Base-by-base conservation (phyloP, 768 basidiomycete species). In the Austroboletus festivus region DNA sequence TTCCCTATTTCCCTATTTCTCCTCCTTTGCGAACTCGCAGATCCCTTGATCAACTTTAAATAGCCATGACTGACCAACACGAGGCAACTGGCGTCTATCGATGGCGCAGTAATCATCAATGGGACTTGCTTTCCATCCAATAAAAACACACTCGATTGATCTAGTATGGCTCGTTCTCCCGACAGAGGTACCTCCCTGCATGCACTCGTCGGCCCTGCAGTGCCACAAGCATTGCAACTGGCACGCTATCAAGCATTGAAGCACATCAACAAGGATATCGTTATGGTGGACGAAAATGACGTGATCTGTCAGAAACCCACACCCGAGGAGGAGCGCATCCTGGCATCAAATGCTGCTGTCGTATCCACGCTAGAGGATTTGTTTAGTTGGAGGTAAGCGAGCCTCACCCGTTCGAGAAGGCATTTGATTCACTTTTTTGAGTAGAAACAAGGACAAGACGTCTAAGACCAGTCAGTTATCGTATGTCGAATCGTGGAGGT, bases 301-400 rank as follows among this genome's bases (percentile, higher is more conserved):
- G 34, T 51, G 24, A 39, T 60, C 31, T 40, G n/a, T 37, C 52
- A 52, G 24, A 57, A 50, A 30, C 48, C 48, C 24, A 47, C 48
- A 3, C 40, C 16, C 20, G 55, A 61, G 23, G 59, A 57, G 15
- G 47, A 60, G 21, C 48, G 50, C 2, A 33, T 57, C 18, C 43
- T 54, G 30, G 11, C 15, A 19, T 47, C 46, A 2, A 57, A 52
- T 16, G 43, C 23, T 13, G 30, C 19, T 11, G 50, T 57, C 15
- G 54, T 56, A 8, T 51, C 47, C 20, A 34, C 44, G 5, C 30
- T 60, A 28, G 58, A 60, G 18, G 46, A 60, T 35, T 19, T 60
- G 15, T 57, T 53, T n/a, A 57, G 51, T 9, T 57, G 40, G 52
- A 52, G 42, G 57, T 54, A 19, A 42, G 42, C 10, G 15, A 23